Evolutionary conservation across 2,329 filamentous ascomycete genomes (phyloP).

Genomic region (Botrytis tulipae): DNA sequence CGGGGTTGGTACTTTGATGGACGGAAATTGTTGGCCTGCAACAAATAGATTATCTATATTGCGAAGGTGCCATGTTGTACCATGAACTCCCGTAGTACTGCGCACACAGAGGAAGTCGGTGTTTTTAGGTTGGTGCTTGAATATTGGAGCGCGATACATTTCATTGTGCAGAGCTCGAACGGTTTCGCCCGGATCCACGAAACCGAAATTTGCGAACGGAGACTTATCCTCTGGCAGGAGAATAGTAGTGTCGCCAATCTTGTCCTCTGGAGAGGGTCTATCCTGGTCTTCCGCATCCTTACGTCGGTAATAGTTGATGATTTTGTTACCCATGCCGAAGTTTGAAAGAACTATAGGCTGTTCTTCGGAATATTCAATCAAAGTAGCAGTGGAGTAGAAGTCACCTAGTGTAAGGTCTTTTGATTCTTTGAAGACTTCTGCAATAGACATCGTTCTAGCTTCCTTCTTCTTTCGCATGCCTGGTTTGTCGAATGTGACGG

Average conservation of each 20-base stretch:
- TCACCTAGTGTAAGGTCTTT: slow-evolving; percentile 84
- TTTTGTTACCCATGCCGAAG: slow-evolving; percentile 93
- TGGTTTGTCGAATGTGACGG: slow-evolving; percentile 72
- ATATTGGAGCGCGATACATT: slow-evolving; percentile 93
- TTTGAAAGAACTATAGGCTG: slow-evolving; percentile 89
- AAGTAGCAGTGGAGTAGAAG: slow-evolving; percentile 74
- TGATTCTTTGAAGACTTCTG: slow-evolving; percentile 75
- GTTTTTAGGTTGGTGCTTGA: slow-evolving; percentile 73
- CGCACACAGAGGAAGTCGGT: slow-evolving; percentile 87
- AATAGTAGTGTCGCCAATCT: slow-evolving; percentile 85
- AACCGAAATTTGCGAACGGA: slow-evolving; percentile 91
- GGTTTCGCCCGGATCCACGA: slow-evolving; percentile 85
- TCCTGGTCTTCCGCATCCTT: slow-evolving; percentile 62
- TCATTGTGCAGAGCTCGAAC: slow-evolving; percentile 90
- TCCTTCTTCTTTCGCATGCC: slow-evolving; percentile 75
- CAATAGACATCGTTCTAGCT: slow-evolving; percentile 73
- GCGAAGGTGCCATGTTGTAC: slow-evolving; percentile 77
- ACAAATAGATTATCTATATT: slow-evolving; percentile 89
- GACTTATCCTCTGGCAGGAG: slow-evolving; percentile 92
- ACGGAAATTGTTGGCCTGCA: slow-evolving; percentile 90
- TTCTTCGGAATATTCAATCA: slow-evolving; percentile 96
- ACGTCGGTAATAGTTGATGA: slow-evolving; percentile 95
- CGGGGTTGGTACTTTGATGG: slow-evolving; percentile 86
- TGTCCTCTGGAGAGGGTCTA: slow-evolving; percentile 48
- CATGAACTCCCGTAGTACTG: slow-evolving; percentile 74